phyloP scores from a whole-genome alignment of 176 grass and related monocot genomes.

The Avena insularis region DNA sequence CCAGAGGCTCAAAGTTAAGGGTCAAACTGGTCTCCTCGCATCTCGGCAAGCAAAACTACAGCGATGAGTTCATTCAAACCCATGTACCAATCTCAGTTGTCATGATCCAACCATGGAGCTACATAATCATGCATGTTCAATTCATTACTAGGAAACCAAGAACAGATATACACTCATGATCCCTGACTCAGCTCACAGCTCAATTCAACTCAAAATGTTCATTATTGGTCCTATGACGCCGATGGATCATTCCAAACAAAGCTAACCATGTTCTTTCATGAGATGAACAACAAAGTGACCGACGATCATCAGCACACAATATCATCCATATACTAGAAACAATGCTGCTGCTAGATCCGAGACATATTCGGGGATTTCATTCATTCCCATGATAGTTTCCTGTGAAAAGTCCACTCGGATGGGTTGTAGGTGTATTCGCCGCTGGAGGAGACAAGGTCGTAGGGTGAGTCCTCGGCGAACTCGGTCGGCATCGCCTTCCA shows the following conservation, averaged over 20 bases:
- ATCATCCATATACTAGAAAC: slow-evolving; percentile 5
- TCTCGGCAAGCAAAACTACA: not conserved
- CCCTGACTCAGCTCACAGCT: not conserved
- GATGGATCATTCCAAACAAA: not conserved
- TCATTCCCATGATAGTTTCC: slow-evolving; percentile 71
- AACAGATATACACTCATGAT: not conserved
- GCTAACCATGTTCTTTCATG: not conserved
- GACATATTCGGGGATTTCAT: not conserved
- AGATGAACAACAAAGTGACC: not conserved
- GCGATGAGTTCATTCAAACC: not conserved
- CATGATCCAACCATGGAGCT: not conserved
- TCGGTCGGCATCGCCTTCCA: slow-evolving; percentile 79
- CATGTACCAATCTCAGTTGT: not conserved
- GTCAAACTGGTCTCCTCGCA: not conserved
- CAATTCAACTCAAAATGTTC: slow-evolving; percentile 27
- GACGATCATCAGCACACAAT: not conserved
- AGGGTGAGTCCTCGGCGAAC: slow-evolving; percentile 78
- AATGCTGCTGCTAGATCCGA: not conserved
- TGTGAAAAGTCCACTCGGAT: slow-evolving; percentile 49
- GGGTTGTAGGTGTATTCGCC: slow-evolving; percentile 68
- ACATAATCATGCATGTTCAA: slow-evolving; percentile 1
- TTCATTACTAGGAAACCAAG: not conserved
- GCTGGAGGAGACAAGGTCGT: slow-evolving; percentile 67
- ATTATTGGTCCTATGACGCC: not conserved
- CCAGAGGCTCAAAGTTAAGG: not conserved